phyloP scores from a whole-genome alignment of 495 filamentous ascomycete species.

The Talaromyces adpressus region DNA sequence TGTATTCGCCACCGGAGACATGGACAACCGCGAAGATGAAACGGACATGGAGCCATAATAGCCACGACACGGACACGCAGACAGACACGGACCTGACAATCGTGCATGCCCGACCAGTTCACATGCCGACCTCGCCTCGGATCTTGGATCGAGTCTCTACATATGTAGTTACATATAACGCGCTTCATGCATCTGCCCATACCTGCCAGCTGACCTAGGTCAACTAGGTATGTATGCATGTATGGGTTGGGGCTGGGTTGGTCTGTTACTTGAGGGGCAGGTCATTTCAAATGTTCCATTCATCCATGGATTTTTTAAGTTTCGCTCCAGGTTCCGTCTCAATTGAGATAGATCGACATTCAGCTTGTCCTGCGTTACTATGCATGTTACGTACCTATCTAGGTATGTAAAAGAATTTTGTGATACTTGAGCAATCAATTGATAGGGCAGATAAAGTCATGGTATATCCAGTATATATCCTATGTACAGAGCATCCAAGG shows the following conservation, averaged over 20 bases:
- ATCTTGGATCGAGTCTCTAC: background rate
- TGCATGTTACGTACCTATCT: no score
- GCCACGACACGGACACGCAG: no score
- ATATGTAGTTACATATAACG: no score
- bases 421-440: background rate
- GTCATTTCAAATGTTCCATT: background rate
- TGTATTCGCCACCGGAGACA: background rate
- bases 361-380: no score
- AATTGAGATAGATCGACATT: background rate
- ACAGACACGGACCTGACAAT: background rate
- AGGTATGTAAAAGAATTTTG: background rate
- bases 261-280: background rate
- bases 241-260: background rate
- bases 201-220: no score
- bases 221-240: background rate
- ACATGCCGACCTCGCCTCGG: background rate
- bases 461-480: background rate
- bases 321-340: no score
- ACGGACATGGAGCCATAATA: background rate
- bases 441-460: background rate
- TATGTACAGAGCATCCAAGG: background rate
- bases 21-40: background rate
- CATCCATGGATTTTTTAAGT: background rate
- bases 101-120: background rate
- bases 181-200: no score